Evolutionary conservation across 108 stramenopile species (phyloP).

Genomic region (Pseudonitzschia delicatissima): DNA sequence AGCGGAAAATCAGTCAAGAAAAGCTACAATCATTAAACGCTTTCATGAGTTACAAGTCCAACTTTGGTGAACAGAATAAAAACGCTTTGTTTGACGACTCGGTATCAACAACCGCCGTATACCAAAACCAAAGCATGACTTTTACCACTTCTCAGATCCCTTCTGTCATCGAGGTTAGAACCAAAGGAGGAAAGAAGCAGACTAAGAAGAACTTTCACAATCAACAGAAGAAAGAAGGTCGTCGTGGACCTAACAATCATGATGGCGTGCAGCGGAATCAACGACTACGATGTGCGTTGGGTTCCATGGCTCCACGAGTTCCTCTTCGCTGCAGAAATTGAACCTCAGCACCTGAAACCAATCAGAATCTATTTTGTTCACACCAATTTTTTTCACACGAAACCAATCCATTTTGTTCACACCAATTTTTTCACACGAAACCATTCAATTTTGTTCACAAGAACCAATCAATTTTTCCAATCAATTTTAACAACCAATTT

Average conservation of each 20-base stretch:
- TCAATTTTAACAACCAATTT: too few species aligned
- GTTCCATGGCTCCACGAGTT: slow-evolving; percentile 10
- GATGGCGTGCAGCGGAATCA: background rate
- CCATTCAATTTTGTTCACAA: too few species aligned
- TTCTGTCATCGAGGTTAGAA: background rate
- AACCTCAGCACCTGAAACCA: background rate
- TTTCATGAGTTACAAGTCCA: background rate
- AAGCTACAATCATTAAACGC: background rate
- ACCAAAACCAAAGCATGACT: background rate
- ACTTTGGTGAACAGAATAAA: background rate
- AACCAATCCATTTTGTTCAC: too few species aligned
- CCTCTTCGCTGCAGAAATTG: too few species aligned
- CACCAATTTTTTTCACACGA: too few species aligned
- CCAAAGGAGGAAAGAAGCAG: background rate
- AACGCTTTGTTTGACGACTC: background rate
- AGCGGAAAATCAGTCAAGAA: slow-evolving; percentile 10
- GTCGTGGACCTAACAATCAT: background rate
- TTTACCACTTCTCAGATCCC: background rate
- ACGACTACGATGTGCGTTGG: background rate
- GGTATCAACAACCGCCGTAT: background rate
- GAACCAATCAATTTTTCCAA: too few species aligned
- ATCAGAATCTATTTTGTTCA: too few species aligned
- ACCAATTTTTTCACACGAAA: too few species aligned
- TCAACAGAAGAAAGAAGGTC: background rate
- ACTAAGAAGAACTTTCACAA: background rate